Percentiles rank a stretch among this genome's conserved stretches.
Conservation (phyloP, 805 yeast species). For the Saturnispora sanitii region DNA sequence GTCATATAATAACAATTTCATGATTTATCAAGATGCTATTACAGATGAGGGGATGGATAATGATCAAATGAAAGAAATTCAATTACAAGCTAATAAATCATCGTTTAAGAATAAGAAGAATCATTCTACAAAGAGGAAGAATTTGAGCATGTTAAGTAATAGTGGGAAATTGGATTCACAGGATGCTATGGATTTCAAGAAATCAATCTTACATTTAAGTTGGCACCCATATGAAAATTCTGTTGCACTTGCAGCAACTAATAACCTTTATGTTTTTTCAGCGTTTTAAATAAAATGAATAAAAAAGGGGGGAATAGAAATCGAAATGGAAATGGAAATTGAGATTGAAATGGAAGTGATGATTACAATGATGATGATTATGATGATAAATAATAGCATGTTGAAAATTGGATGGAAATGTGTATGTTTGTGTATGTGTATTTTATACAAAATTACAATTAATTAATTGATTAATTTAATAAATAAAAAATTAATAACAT, state of each 20-base stretch:
- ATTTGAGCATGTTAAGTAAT: slow-evolving; percentile 40
- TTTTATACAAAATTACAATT: too few relatives aligned
- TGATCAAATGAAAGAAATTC: slow-evolving; percentile 48
- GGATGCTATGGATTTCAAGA: slow-evolving; percentile 84
- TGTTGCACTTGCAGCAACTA: slow-evolving; percentile 97
- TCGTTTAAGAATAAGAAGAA: slow-evolving; percentile 80
- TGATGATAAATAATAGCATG: too few relatives aligned
- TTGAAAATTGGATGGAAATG: too few relatives aligned
- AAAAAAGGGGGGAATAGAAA: too few relatives aligned
- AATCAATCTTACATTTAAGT: slow-evolving; percentile 86
- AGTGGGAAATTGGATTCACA: slow-evolving; percentile 60
- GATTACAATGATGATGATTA: too few relatives aligned
- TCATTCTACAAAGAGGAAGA: slow-evolving; percentile 31
- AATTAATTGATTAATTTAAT: too few relatives aligned
- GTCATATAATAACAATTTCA: slow-evolving; percentile 90
- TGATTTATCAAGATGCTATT: slow-evolving; percentile 86
- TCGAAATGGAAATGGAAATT: too few relatives aligned
- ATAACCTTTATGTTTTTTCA: slow-evolving; percentile 79
- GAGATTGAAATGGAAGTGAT: too few relatives aligned
- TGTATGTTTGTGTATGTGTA: too few relatives aligned
- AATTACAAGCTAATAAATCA: slow-evolving; percentile 94
- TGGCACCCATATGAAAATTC: slow-evolving; percentile 98
- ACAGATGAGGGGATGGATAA: slow-evolving; percentile 15
- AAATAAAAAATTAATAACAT: too few relatives aligned
- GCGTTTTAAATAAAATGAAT: slow-evolving; percentile 36